Conservation (phyloP, 768 basidiomycete genomes). For the Phaeolepiota aurea region DNA sequence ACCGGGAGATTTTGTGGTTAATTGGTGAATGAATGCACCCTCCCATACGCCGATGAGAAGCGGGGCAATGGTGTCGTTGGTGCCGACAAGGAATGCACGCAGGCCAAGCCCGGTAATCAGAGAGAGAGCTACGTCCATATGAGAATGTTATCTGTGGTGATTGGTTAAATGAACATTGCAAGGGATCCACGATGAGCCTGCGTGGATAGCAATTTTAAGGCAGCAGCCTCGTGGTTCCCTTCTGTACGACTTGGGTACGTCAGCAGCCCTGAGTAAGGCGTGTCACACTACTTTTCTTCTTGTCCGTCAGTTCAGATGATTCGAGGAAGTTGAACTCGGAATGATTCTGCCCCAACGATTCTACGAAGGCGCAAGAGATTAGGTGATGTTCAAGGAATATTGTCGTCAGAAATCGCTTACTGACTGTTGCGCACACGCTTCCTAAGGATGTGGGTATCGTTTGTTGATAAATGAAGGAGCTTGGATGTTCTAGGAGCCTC, state of each 20-base stretch:
- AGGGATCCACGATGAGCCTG: conserved; percentile 13
- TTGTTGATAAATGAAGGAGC: too few species aligned
- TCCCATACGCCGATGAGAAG: conserved; percentile 35
- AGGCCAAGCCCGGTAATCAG: conserved; percentile 33
- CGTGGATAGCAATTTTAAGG: conserved; percentile 8
- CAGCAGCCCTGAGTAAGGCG: too few species aligned
- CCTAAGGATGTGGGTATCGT: too few species aligned
- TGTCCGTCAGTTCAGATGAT: too few species aligned
- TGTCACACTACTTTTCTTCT: too few species aligned
- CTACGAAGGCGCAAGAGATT: too few species aligned
- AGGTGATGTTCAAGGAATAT: too few species aligned
- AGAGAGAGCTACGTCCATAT: conserved; percentile 35
- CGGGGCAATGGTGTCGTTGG: conserved; percentile 19
- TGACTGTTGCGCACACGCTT: too few species aligned
- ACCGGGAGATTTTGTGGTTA: conserved; percentile 20
- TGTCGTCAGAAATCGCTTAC: too few species aligned
- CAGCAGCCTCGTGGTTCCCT: conserved; percentile 5
- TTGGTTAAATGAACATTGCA: conserved; percentile 14
- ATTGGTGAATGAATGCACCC: conserved; percentile 31
- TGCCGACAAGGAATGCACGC: conserved; percentile 22
- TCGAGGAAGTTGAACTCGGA: too few species aligned
- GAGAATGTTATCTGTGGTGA: conserved; percentile 10
- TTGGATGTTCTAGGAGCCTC: too few species aligned
- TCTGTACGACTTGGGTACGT: not conserved
- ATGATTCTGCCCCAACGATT: too few species aligned